Evolutionary conservation across 2,329 filamentous ascomycete species (phyloP).

Genomic region (Trichoderma aggressivum): DNA sequence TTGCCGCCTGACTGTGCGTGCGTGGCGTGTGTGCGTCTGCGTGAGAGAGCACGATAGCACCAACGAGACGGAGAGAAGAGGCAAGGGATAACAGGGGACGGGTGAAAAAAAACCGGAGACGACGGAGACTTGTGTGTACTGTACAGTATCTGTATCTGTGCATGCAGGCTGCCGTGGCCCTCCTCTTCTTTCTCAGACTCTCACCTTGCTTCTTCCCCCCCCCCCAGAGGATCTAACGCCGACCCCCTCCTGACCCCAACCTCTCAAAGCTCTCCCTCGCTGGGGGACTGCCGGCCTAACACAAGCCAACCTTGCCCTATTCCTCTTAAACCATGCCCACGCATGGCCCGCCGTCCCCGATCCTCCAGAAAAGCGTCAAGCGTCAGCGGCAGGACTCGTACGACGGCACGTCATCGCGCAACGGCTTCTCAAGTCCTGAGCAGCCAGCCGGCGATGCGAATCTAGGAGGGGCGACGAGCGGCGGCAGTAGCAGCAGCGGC

Average conservation of each 20-base stretch:
- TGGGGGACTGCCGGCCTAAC: slow-evolving; percentile 8
- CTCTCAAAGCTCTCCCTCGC: slow-evolving; percentile 6
- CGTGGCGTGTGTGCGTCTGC: not conserved
- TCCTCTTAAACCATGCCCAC: slow-evolving; percentile 17
- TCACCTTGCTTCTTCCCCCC: not conserved
- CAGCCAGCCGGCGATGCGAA: slow-evolving; percentile 27
- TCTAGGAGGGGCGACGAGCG: slow-evolving; percentile 4
- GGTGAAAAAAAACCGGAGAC: not conserved
- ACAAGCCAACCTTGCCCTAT: not conserved
- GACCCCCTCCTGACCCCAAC: not conserved
- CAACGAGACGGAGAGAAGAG: not conserved
- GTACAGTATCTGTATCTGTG: not conserved
- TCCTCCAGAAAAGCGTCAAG: slow-evolving; percentile 48
- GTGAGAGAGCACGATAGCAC: not conserved
- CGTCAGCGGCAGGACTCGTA: slow-evolving; percentile 55
- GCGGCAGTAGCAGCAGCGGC: slow-evolving; percentile 3
- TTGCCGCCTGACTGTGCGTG: not conserved
- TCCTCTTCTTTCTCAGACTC: not conserved
- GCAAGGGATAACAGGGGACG: not conserved
- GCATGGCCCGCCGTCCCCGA: slow-evolving; percentile 50
- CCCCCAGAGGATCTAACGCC: slow-evolving; percentile 5
- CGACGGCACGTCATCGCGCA: slow-evolving; percentile 42
- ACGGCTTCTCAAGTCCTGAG: slow-evolving; percentile 31
- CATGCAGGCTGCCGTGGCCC: slow-evolving; percentile 9
- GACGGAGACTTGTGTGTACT: not conserved